Base-by-base conservation (phyloP, 768 basidiomycete genomes). In the Naganishia antarctica region DNA sequence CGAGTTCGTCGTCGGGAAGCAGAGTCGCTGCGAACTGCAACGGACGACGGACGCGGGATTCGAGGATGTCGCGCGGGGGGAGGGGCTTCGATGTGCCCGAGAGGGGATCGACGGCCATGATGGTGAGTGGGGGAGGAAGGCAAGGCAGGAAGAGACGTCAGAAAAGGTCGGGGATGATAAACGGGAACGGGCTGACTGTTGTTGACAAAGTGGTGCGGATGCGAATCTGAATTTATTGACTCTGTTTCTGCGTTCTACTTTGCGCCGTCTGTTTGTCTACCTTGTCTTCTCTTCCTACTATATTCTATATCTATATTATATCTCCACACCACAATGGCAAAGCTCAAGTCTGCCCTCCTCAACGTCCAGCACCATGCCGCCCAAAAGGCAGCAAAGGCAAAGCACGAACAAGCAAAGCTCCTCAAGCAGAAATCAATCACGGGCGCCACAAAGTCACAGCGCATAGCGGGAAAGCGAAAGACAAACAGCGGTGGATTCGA, bases 311-410 rank as follows among this genome's bases (percentile, higher is more conserved):
- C 32, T n/a, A n/a, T n/a, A n/a, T n/a, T n/a, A n/a, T n/a, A n/a
- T n/a, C n/a, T n/a, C n/a, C n/a, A n/a, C n/a, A 26, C 21, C 57
- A 43, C 32, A 28, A 64, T 64, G 63, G 51, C 48, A 29, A 59
- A 58, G 1, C 63, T 64, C 40, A 64, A 64, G 34, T 41, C 63
- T 25, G 63, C 63, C n/a, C 63, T 64, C 26, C 31, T 64, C 63
- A 34, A 43, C 31, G 51, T 44, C 9, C 63, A 64, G 29, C 51
- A 43, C 40, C 29, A 28, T 21, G 41, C 63, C 7, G 53, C 51
- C 23, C 53, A 53, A 4, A 58, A 59, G 29, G 57, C 63, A 28
- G 63, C 53, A 45, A 46, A 64, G 46, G 46, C 53, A 41, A 64
- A 64, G 29, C 44, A 57, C 15, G 51, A 64, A 32, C 51, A 64